Percentiles rank a stretch among this genome's conserved stretches.
Conservation (phyloP, 805 yeast genomes). For the Saccharomycopsis schoenii region DNA sequence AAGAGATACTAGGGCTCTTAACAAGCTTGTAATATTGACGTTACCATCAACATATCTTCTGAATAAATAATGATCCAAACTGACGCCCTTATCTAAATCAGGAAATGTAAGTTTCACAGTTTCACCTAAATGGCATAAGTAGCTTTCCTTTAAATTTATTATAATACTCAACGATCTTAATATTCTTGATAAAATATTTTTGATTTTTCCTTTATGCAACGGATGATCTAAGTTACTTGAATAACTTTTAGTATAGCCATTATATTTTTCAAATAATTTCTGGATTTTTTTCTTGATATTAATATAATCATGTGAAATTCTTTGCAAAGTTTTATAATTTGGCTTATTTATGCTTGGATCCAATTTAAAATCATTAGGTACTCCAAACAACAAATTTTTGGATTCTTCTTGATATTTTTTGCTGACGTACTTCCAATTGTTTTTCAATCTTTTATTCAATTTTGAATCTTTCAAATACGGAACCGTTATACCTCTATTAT, state of each 20-base stretch:
- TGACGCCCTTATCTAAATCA: conserved; percentile 1
- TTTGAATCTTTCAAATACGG: background rate
- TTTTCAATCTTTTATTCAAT: background rate
- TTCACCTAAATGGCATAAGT: background rate
- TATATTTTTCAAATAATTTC: background rate
- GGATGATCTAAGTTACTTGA: background rate
- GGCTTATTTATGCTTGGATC: conserved; percentile 3
- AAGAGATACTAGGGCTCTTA: conserved; percentile 4
- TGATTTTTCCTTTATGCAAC: background rate
- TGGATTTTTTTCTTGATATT: background rate
- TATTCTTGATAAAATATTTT: background rate
- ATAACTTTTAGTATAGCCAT: background rate
- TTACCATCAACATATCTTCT: conserved; percentile 15
- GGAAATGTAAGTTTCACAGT: background rate
- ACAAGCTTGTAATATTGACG: conserved; percentile 9
- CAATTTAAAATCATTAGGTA: conserved; percentile 9
- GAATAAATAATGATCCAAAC: conserved; percentile 5
- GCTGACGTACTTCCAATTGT: background rate
- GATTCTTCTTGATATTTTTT: background rate
- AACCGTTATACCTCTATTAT: background rate
- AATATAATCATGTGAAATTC: background rate
- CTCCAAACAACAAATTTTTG: background rate
- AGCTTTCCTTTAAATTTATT: background rate
- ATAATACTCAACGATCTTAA: background rate
- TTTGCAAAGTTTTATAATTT: background rate